Base-by-base conservation (phyloP, 2,329 filamentous ascomycete genomes). In the Pestalotiopsis sp. region DNA sequence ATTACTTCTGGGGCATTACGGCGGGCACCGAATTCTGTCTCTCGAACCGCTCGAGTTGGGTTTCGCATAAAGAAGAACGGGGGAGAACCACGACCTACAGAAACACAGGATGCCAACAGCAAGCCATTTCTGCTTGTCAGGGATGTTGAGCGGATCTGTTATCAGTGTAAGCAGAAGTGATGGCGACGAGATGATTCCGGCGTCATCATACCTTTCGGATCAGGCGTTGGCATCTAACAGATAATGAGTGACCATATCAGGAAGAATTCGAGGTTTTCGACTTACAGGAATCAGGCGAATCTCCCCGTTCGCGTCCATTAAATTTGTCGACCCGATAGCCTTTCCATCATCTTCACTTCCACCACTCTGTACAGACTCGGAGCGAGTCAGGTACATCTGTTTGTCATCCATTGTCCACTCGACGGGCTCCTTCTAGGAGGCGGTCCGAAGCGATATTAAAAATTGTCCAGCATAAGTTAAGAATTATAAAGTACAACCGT, bases 221-320 rank as follows among this genome's bases (percentile, higher is more conserved):
- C 59, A 17, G 66, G 66, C 13, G 66, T 49, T 12, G 66, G 66
- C 66, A 67, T 67, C 66, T 67, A 31, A 4, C 13, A 14, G 3
- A 3, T 36, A 13, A 41, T 59, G 25, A 38, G 41, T 49, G 59
- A 39, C 59, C 7, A 12, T 39, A 36, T 23, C 7, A n/a, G 7
- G 3, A 27, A 13, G 23, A 59, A 6, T 62, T 11, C 5, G 2
- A 36, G 27, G 31, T 12, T 36, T 36, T 56, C 11, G 11, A 67
- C 66, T 56, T n/a, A 67, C 66, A 45, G 66, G 66, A 63, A 67
- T 67, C 39, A 67, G 45, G 6, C 59, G 57, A 36, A 67, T 63
- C 41, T 67, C 66, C 23, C 66, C 66, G 56, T 67, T 67, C 58
- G 62, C 57, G 45, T 66, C 64, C 20, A 67, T 38, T 23, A 67